Base-by-base conservation (phyloP, 148 eudicot species). In the Rhododendron mucronatum region DNA sequence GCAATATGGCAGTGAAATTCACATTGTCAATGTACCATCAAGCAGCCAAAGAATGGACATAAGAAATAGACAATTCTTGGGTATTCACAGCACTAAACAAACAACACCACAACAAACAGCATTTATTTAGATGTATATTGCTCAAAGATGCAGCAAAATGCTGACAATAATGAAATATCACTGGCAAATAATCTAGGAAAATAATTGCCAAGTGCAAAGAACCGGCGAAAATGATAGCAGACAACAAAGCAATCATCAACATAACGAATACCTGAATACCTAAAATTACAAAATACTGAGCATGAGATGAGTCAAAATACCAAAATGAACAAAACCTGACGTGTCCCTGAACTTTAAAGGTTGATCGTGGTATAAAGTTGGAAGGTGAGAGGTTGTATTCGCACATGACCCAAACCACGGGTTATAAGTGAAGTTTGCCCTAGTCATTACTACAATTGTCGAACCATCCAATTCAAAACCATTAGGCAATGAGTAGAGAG, bases 281-380 rank as follows among this genome's bases (percentile, higher is more conserved):
- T 14, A 14, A 71, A 71, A 71, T 71, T 33, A 71, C 20, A 71
- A 30, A 33, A 14, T 30, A 71, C 76, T 71, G 76, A 30, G 0
- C 74, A 37, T 44, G 50, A 82, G 65, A 82, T 21, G 21, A 35
- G 74, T 82, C 84, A 83, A 63, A 41, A 26, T 65, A 83, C 53
- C 23, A 65, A 83, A 41, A 65, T 63, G 53, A 44, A 61, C 75
- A 82, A 71, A 82, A 82, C 53, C 51, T n/a, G 37, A 12, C 26
- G 30, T 14, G 18, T 6, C 18, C 48, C n/a, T 2, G 33, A 71
- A 82, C 35, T 39, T n/a, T 39, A 13, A 82, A 82, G 50, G 18
- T 61, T 41, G 73, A 82, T 21, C 3, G 44, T 39, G 44, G 44
- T 11, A 51, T 51, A 51, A 51, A 51, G 16, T 51, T 51, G 57